Evolutionary conservation across 257 asterid genomes (phyloP).

Genomic region (Agastache rugosa): DNA sequence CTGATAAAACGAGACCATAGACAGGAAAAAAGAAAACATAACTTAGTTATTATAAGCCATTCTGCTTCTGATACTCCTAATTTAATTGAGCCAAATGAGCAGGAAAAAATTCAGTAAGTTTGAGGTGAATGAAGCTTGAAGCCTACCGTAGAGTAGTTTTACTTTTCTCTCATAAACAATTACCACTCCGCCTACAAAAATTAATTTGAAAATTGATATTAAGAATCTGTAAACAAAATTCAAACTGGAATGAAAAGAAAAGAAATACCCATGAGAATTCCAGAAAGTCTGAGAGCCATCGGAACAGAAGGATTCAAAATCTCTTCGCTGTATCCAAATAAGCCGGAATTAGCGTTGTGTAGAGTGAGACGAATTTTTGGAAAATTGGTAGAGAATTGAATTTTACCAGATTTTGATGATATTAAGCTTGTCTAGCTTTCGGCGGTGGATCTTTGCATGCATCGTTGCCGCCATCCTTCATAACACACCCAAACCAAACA

Average conservation of each 20-base stretch:
- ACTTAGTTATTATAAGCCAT: background rate
- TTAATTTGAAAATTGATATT: background rate
- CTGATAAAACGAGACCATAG: slow-evolving; percentile 56
- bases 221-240: background rate
- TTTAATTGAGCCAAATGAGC: slow-evolving; percentile 11
- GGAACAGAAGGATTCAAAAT: slow-evolving; percentile 91
- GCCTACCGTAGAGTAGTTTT: slow-evolving; percentile 78
- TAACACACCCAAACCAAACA: slow-evolving; percentile 18
- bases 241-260: background rate
- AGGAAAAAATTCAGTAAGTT: background rate
- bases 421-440: slow-evolving; percentile 73
- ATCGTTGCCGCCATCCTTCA: slow-evolving; percentile 97
- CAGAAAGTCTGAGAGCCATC: slow-evolving; percentile 96
- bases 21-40: background rate
- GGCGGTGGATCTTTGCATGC: slow-evolving; percentile 79
- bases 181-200: slow-evolving; percentile 82
- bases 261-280: slow-evolving; percentile 89
- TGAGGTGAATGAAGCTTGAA: slow-evolving; percentile 31
- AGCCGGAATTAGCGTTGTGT: slow-evolving; percentile 1
- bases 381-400: background rate
- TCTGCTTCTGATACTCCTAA: slow-evolving; percentile 6
- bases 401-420: slow-evolving; percentile 78
- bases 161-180: slow-evolving; percentile 95
- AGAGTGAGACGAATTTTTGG: background rate
- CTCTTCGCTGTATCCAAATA: slow-evolving; percentile 65